Conservation (phyloP, 108 stramenopile genomes). For the Parietichytrium sp. region DNA sequence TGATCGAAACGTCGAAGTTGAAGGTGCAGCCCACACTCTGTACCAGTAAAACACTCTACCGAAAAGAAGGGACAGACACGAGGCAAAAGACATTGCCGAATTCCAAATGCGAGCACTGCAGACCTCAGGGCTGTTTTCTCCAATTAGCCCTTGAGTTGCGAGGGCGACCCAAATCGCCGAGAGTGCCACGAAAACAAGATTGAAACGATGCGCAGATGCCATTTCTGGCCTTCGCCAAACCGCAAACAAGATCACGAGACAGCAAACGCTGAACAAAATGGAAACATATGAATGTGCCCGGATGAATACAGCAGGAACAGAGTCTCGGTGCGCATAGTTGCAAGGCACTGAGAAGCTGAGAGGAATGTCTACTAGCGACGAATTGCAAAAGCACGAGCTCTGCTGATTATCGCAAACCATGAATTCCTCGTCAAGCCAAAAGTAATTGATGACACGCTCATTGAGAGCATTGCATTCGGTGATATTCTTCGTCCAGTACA, state of each 20-base stretch:
- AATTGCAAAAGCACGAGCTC: background rate
- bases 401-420: background rate
- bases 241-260: background rate
- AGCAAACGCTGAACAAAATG: background rate
- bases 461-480: conserved; percentile 5
- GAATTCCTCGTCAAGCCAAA: background rate
- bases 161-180: background rate
- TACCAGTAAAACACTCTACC: conserved; percentile 32
- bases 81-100: background rate
- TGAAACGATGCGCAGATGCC: conserved; percentile 13
- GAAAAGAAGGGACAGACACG: background rate
- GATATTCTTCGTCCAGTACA: background rate
- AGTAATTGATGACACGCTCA: background rate
- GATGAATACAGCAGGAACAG: background rate
- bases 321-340: background rate
- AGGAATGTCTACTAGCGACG: no score
- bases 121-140: background rate
- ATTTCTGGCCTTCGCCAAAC: background rate
- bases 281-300: background rate
- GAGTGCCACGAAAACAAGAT: background rate
- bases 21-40: background rate
- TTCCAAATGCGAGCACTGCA: background rate
- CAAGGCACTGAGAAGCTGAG: no score
- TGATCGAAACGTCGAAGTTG: no score
- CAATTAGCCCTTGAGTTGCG: background rate